Evolutionary conservation across 495 filamentous ascomycete species (phyloP), one percentile per base, ranked within the genome.

Genomic region (Bombardia bombarda): DNA sequence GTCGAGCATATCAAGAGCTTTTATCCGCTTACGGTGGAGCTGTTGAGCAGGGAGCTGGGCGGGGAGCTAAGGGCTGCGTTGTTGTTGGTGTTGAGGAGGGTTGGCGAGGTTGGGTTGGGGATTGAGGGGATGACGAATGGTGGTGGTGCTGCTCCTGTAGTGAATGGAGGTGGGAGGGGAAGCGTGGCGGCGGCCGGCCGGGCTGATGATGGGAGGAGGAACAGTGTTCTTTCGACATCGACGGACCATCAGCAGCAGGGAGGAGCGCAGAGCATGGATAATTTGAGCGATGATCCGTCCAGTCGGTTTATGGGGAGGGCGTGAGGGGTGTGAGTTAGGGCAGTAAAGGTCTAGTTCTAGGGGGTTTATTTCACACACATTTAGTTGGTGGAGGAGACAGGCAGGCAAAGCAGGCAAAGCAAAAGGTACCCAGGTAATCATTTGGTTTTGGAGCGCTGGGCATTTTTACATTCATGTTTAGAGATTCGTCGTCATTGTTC

Each of bases 91-190:
- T 64, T 95, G 44, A 74, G 82, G 40, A 70, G 87, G 31, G 82
- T 96, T 3, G 90, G 90, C 35, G 90, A 96, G 65, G 79, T 84
- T 10, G 79, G 77, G 40, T 63, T 95, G 39, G 87, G 86, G 0
- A 74, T 92, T 38, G 66, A 72, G 46, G 60, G 61, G 9, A 65
- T 73, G 63, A 40, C 48, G 32, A 21, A n/a, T n/a, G n/a, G n/a
- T n/a, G n/a, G n/a, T n/a, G n/a, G n/a, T n/a, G n/a, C n/a, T n/a
- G n/a, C n/a, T n/a, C n/a, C n/a, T n/a, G n/a, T n/a, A n/a, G n/a
- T n/a, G n/a, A n/a, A n/a, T n/a, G n/a, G n/a, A n/a, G n/a, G n/a
- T n/a, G n/a, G n/a, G n/a, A n/a, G n/a, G 44, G 46, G 16, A 23
- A n/a, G 17, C 46, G 36, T n/a, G 10, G 32, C 18, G n/a, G 14